These are phyloP conservation scores for Ustanciosporium gigantosporum DNA, from an alignment of 1,284 basidiomycete genomes.

Conservation along the genomic window DNA sequence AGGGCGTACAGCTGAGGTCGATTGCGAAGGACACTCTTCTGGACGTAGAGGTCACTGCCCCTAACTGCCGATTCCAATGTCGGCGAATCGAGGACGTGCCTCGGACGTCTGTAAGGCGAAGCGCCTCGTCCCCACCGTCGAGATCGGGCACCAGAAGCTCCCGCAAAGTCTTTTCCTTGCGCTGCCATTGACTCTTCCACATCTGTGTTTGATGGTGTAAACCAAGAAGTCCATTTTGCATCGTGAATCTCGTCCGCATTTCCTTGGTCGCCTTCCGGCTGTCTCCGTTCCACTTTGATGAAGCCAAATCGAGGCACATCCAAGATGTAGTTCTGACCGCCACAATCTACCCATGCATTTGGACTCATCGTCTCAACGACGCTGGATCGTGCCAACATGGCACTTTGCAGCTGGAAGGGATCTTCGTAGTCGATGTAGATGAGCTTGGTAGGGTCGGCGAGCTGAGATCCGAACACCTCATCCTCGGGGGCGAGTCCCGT, in stretches of 20 bases:
- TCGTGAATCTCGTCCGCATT: constrained; percentile 18
- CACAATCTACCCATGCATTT: constrained; percentile 81
- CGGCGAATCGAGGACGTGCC: constrained; percentile 12
- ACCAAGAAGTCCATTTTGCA: constrained; percentile 37
- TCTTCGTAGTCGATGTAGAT: constrained; percentile 81
- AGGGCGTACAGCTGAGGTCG: constrained; percentile 31
- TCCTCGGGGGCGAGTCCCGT: background rate
- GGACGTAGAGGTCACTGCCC: constrained; percentile 72
- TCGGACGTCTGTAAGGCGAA: constrained; percentile 37
- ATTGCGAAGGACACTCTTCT: constrained; percentile 66
- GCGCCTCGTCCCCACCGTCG: constrained; percentile 2
- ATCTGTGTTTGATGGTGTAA: constrained; percentile 29
- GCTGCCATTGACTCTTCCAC: constrained; percentile 35
- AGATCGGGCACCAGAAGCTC: background rate
- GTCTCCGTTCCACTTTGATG: constrained; percentile 70
- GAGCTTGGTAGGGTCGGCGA: constrained; percentile 64
- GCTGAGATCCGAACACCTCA: constrained; percentile 13
- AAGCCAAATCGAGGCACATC: constrained; percentile 75
- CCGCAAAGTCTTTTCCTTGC: background rate
- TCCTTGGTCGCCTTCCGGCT: constrained; percentile 8
- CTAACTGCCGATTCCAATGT: constrained; percentile 66
- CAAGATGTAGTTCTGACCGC: constrained; percentile 74
- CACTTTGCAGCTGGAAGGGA: constrained; percentile 66
- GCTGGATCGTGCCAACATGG: constrained; percentile 65
- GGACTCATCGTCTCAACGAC: constrained; percentile 66